Base-by-base conservation (phyloP, 2,329 filamentous ascomycete species). In the Ciborinia camelliae region DNA sequence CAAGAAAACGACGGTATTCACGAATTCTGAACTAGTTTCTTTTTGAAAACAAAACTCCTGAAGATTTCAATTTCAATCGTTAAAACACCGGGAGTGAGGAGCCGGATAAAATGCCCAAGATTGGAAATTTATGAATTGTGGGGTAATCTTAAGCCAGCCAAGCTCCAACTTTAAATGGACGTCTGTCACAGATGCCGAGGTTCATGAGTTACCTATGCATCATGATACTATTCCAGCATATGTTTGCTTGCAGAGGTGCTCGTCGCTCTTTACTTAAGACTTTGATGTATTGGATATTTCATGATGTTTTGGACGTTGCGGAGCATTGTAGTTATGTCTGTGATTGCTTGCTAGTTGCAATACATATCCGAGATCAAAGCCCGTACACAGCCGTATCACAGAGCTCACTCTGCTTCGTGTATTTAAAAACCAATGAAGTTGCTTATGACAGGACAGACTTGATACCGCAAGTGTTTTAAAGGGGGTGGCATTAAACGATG, bases 81-180 rank as follows among this genome's bases (percentile, higher is more conserved):
- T 18, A 20, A 35, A 10, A 26, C 7, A 28, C 37, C 9, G 8
- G 41, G 35, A 35, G 30, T 35, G 6, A 32, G 43, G 23, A 30
- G 14, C n/a, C 41, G 55, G 55, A 47, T 54, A 62, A 43, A 14
- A 48, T 54, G 37, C 48, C 59, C 12, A 26, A 60, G 26, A 51
- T 15, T 32, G 43, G 57, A 58, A 23, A 35, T 35, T 50, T 51
- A 37, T 59, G 14, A 47, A 65, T n/a, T 66, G 65, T 65, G 63
- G 65, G 57, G 65, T 66, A 65, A 47, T 4, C 3, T 5, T 47
- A 48, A 53, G 14, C 15, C 30, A 52, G 62, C 65, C 15, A 51
- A 52, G 62, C 65, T 61, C 30, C 26, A 62, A 54, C 59, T 55
- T 26, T 62, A 62, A 62, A 62, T 45, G 26, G 59, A 62, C 59